phyloP scores from a whole-genome alignment of 495 filamentous ascomycete species.

The Margaritispora aquatica region DNA sequence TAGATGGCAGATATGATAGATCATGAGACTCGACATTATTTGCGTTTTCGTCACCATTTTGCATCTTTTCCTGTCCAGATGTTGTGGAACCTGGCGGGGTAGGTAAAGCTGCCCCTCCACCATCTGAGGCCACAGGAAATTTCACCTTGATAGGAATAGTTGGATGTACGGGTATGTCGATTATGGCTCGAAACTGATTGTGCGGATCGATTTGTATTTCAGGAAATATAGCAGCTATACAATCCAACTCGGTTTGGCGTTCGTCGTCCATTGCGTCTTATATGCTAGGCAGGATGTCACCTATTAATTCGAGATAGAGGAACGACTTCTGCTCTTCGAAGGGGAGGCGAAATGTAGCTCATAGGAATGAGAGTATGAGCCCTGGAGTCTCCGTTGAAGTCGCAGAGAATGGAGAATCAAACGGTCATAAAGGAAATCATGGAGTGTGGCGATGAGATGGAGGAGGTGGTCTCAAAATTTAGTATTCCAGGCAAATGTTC shows the following conservation, averaged over 20 bases:
- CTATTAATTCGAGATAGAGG: conserved; percentile 17
- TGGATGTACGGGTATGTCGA: conserved; percentile 71
- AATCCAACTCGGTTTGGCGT: conserved; percentile 71
- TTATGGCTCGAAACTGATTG: conserved; percentile 55
- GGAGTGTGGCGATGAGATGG: not conserved
- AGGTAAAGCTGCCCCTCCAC: conserved; percentile 1
- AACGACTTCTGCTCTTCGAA: conserved; percentile 16
- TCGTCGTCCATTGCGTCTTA: conserved; percentile 26
- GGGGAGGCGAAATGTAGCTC: conserved; percentile 1
- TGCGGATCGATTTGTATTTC: conserved; percentile 62
- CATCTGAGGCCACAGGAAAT: conserved; percentile 54
- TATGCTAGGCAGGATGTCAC: conserved; percentile 16
- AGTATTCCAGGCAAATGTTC: too few relatives aligned
- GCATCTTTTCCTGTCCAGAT: conserved; percentile 5
- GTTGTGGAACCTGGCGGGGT: conserved; percentile 24
- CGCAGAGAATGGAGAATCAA: not conserved
- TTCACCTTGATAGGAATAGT: conserved; percentile 58
- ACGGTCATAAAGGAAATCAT: not conserved
- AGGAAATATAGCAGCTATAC: conserved; percentile 85
- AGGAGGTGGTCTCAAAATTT: not conserved
- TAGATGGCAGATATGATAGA: conserved; percentile 69
- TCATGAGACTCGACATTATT: conserved; percentile 46
- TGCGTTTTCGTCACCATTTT: not conserved
- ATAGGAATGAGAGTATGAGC: conserved; percentile 2
- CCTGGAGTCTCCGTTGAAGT: not conserved